Base-by-base conservation (phyloP, 345 rosid species). In the Arabidopsis suecica region DNA sequence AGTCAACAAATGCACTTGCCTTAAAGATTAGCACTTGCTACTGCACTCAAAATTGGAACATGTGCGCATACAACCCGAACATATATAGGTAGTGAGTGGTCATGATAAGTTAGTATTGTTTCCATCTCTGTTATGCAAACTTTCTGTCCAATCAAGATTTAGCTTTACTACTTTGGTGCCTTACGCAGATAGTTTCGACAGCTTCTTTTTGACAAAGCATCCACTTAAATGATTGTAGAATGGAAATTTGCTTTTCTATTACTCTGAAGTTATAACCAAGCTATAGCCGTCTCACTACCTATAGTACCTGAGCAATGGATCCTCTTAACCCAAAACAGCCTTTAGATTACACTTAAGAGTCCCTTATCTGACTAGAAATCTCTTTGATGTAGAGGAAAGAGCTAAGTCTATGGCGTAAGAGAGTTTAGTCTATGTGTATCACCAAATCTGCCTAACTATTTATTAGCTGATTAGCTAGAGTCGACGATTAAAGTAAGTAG, bases 131-230 rank as follows among this genome's bases (percentile, higher is more conserved):
- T 65, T 71, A 22, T 50, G 50, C 1, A 7, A 59, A 58, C 73
- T 77, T 77, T 71, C 76, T 65, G 81, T 77, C 81, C 22, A 71
- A 77, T 77, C 81, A 77, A 41, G 54, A 16, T 51, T 30, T 71
- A 13, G 72, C 66, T 77, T 70, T 77, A 48, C 67, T 57, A 13
- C 33, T 36, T 70, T 69, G 62, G 62, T 57, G 76, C 72, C 47
- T 40, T 65, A 65, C 56, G 25, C 66, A 68, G 75, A 69, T 70
- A 77, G 80, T 70, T 69, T 62, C 20, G 18, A 62, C 10, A 76
- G 37, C n/a, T 61, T 61, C 73, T 62, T 54, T 45, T 69, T 69
- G 76, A 69, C 76, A 56, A 76, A 47, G 72, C 20, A 37, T 38
- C 75, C 62, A 48, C 76, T 48, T 11, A 10, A 20, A 57, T 56